Evolutionary conservation across 768 basidiomycete genomes (phyloP), one percentile per base, ranked within the genome.

Genomic region (Amanita subjunquillea): DNA sequence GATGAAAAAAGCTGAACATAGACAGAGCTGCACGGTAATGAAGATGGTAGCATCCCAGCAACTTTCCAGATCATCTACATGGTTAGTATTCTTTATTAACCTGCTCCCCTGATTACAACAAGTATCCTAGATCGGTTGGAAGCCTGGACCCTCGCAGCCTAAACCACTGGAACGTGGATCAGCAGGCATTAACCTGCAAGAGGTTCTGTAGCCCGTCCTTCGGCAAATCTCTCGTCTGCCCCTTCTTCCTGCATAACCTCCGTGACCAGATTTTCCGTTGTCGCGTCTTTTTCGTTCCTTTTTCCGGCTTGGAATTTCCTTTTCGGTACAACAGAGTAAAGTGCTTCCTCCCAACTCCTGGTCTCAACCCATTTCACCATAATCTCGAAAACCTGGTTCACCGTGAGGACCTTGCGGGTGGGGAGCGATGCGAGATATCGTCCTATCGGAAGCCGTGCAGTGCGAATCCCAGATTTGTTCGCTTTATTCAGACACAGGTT

Each of bases 11-110:
- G 32, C 41, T 34, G 22, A n/a, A 22, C 27, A 48, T 42, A 22
- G 27, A 20, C 59, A 97, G 94, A 85, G 55, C 61, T 98, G 49
- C 86, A 97, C 64, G 91, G 88, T 7, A 74, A 83, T 53, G 81
- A 85, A 60, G 88, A 93, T 61, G 91, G 90, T 13, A 76, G 77
- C 10, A 74, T 98, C 34, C 89, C 94, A 2, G 96, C 96, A 13
- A 99, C 96, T 5, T 99, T 97, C 67, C 91, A 97, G 63, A 74
- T 97, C 44, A 91, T 98, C 52, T 96, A 89, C 65, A 85, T 97
- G 78, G 95, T 91, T 57, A 56, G 76, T 67, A 9, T n/a, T 20
- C 27, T 38, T 50, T 53, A 48, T n/a, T 10, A 22, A 9, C 12
- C 12, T 27, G 25, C 29, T 27, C 44, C 30, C 42, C 25, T 43